Base-by-base conservation (phyloP, 768 basidiomycete species). In the Mycena pura region DNA sequence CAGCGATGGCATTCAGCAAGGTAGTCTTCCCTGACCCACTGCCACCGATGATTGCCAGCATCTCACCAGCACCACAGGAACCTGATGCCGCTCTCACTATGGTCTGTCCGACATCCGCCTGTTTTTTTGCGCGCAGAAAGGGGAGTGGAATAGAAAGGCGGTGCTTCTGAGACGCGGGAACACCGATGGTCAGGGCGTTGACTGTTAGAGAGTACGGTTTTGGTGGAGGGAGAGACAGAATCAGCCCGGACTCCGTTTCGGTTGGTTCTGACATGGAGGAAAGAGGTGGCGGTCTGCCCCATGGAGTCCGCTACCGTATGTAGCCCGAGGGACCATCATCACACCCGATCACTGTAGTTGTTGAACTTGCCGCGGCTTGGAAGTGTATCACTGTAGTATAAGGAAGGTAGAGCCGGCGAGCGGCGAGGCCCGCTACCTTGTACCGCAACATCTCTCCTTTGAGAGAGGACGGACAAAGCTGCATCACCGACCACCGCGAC, bases 11-110 rank as follows among this genome's bases (percentile, higher is more conserved):
- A 28, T 63, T 66, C 36, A 66, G 41, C 43, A 66, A 40, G 34
- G 46, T 59, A 10, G 64, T 63, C 34, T 55, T 59, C 34, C 58
- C 63, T 28, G 60, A 62, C 9, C 64, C 60, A 27, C 57, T 62
- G 3, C 64, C 64, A 5, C 64, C 64, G 17, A 66, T 66, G 5
- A 66, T 66, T 21, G 64, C 64, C n/a, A 66, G 19, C 60, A 66
- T 59, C 29, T 66, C 64, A 6, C 64, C 64, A 3, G 60, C 64
- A 11, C 36, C 60, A n/a, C 64, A 66, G 6, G 51, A 40, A 10
- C 60, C 64, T 6, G 64, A 66, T 11, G 29, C 64, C 17, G 28
- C 29, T 13, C 60, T 25, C 10, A 66, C 57, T 29, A 65, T 66
- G 15, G 60, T 62, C 14, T 40, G 17, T 6, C 29, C n/a, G n/a